Evolutionary conservation across 2,329 filamentous ascomycete genomes (phyloP).

Genomic region (Aspergillus vadensis): DNA sequence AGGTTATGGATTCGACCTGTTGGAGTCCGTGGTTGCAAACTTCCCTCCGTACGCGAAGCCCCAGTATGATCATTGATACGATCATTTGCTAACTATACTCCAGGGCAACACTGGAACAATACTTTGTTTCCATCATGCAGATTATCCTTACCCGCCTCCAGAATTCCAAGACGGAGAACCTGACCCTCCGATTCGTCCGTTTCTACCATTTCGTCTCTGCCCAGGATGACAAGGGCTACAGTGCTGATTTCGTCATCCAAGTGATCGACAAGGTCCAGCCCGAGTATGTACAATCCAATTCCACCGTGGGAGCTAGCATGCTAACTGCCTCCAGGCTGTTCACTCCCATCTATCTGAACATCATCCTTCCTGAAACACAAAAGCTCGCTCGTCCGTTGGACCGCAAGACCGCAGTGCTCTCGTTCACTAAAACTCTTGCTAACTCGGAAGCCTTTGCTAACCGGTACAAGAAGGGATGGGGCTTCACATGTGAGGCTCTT

Average conservation of each 20-base stretch:
- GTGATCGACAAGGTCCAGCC: constrained; percentile 80
- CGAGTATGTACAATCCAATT: constrained; percentile 48
- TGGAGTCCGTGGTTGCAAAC: constrained; percentile 75
- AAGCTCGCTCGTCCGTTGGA: constrained; percentile 85
- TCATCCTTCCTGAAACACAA: constrained; percentile 86
- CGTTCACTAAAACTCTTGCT: constrained; percentile 86
- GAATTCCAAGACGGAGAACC: constrained; percentile 77
- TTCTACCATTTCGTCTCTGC: constrained; percentile 94
- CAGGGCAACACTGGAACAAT: constrained; percentile 68
- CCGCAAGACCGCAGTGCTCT: constrained; percentile 90
- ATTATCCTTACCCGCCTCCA: constrained; percentile 74
- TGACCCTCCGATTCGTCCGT: constrained; percentile 83
- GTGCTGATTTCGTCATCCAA: constrained; percentile 87
- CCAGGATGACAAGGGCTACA: constrained; percentile 75
- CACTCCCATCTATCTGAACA: constrained; percentile 77
- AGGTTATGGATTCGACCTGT: constrained; percentile 80
- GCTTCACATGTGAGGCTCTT: constrained; percentile 83
- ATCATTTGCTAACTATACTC: constrained; percentile 8
- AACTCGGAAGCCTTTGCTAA: constrained; percentile 82
- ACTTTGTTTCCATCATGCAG: constrained; percentile 77
- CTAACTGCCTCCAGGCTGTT: constrained; percentile 61
- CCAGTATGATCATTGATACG: background rate
- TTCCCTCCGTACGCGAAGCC: constrained; percentile 66
- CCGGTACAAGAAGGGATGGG: constrained; percentile 86
- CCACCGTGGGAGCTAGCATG: background rate